A percentile compares a stretch with the other conserved stretches of the same genome.
Conservation (phyloP, 805 yeast genomes). For the Barnettozyma siamensis region DNA sequence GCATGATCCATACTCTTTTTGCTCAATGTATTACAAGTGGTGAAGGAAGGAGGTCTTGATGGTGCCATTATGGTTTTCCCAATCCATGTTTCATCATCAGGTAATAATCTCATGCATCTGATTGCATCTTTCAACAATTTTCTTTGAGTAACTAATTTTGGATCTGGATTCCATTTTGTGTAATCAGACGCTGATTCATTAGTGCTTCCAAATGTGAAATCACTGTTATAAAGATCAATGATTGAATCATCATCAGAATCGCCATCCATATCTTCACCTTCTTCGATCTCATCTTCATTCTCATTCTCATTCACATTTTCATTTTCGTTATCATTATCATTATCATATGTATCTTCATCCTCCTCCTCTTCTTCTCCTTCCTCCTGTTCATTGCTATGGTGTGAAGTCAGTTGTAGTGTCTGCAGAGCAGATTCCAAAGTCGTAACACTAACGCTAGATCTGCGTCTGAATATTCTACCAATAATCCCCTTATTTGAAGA, state of each 20-base stretch:
- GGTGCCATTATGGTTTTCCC: conserved; percentile 36
- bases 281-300: conserved; percentile 1
- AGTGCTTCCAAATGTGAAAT: not conserved
- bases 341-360: conserved; percentile 20
- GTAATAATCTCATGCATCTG: conserved; percentile 51
- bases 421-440: not conserved
- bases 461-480: conserved; percentile 5
- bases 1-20: not conserved
- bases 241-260: conserved; percentile 1
- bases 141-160: conserved; percentile 30
- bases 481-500: conserved; percentile 12
- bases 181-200: conserved; percentile 16
- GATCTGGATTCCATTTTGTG: conserved; percentile 44
- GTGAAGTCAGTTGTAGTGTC: not conserved
- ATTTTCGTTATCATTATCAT: conserved; percentile 8
- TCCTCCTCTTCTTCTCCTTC: conserved; percentile 15
- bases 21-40: conserved; percentile 5
- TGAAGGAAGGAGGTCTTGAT: conserved; percentile 8
- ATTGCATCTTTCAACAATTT: conserved; percentile 46
- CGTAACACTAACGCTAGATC: not conserved
- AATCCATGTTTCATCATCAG: conserved; percentile 48
- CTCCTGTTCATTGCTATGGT: not conserved
- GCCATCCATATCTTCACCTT: conserved; percentile 15
- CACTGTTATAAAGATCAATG: not conserved
- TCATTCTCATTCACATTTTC: conserved; percentile 8